Percentiles rank a stretch among this genome's conserved stretches.
Conservation (phyloP, 306 rosid species). For the Hippophae rhamnoides region DNA sequence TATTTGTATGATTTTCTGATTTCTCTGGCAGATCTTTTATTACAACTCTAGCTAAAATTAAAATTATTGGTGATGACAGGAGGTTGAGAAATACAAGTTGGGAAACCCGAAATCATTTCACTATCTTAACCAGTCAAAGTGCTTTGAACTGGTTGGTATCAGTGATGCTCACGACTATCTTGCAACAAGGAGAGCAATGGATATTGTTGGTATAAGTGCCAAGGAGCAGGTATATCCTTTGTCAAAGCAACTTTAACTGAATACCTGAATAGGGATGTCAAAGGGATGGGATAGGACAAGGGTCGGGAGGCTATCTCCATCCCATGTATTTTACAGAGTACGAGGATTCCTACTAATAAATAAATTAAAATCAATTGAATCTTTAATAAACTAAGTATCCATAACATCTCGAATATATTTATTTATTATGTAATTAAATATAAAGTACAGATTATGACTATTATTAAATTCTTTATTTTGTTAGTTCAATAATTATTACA, state of each 20-base stretch:
- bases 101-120: slow-evolving; percentile 81
- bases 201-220: slow-evolving; percentile 83
- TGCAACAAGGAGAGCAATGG: slow-evolving; percentile 99
- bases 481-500: too few species aligned
- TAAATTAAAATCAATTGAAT: too few species aligned
- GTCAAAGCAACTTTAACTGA: slow-evolving; percentile 13
- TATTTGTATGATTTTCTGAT: slow-evolving; percentile 8
- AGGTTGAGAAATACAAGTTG: slow-evolving; percentile 87
- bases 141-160: slow-evolving; percentile 72
- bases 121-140: slow-evolving; percentile 92
- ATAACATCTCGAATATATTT: too few species aligned
- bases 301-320: too few species aligned
- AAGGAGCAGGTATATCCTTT: slow-evolving; percentile 75
- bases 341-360: too few species aligned
- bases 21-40: slow-evolving; percentile 10
- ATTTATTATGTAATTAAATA: too few species aligned
- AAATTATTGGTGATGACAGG: slow-evolving; percentile 46
- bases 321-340: too few species aligned
- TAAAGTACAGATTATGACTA: too few species aligned
- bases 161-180: slow-evolving; percentile 91
- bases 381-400: too few species aligned
- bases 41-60: slow-evolving; percentile 14
- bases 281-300: too few species aligned
- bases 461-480: too few species aligned
- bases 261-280: background rate